Evolutionary conservation across 192 early-diverging fungal genomes (phyloP).

Genomic region (Coemansia asiatica): DNA sequence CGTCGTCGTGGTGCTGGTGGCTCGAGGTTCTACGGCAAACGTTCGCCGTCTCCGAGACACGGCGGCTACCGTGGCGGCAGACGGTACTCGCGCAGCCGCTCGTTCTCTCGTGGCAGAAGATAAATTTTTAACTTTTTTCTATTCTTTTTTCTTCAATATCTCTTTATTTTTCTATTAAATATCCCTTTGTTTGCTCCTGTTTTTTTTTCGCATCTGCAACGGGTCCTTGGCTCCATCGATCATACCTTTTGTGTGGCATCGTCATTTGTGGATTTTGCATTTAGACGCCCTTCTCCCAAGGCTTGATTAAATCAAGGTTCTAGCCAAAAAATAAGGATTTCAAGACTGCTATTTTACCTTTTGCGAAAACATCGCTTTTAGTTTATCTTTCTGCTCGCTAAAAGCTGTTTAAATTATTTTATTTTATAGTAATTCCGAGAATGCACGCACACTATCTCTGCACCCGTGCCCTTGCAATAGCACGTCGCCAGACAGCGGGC

Average conservation of each 20-base stretch:
- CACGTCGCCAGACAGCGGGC: neutral
- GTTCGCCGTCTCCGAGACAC: constrained; percentile 44
- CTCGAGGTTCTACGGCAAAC: constrained; percentile 17
- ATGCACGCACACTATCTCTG: neutral
- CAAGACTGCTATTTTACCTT: too few relatives aligned
- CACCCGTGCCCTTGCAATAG: neutral
- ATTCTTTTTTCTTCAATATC: neutral
- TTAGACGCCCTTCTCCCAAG: too few relatives aligned
- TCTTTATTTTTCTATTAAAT: constrained; percentile 7
- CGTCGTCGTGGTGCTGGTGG: constrained; percentile 18
- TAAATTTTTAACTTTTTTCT: constrained; percentile 9
- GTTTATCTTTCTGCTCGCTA: too few relatives aligned
- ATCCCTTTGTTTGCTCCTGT: neutral
- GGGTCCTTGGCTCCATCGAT: too few relatives aligned
- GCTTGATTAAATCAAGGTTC: too few relatives aligned
- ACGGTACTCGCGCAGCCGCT: constrained; percentile 39
- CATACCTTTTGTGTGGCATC: neutral
- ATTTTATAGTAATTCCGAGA: neutral
- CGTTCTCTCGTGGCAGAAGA: constrained; percentile 46
- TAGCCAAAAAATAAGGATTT: too few relatives aligned
- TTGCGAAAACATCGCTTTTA: too few relatives aligned
- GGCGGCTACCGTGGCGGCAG: constrained; percentile 25
- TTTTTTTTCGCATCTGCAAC: too few relatives aligned
- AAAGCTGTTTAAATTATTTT: too few relatives aligned
- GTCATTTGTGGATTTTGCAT: too few relatives aligned